Conservation (phyloP, 495 filamentous ascomycete species). For the Haplographium delicatum region DNA sequence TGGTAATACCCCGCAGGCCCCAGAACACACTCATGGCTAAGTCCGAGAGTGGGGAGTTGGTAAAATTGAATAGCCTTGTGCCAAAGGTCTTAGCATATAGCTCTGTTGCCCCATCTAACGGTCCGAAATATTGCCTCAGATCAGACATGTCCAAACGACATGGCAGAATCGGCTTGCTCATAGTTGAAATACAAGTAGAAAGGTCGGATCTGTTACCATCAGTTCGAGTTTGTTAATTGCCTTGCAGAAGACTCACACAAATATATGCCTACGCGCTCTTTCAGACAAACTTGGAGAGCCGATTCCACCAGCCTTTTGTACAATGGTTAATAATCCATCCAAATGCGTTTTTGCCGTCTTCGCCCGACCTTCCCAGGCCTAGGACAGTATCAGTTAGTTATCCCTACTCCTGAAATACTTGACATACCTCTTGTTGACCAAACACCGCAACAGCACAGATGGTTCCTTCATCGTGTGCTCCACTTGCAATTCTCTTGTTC, state of each 20-base stretch:
- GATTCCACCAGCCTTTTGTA: conserved; percentile 10
- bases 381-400: background rate
- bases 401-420: background rate
- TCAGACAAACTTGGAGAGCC: background rate
- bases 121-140: conserved; percentile 11
- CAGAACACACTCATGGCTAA: conserved; percentile 15
- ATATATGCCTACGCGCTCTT: conserved; percentile 11
- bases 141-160: conserved; percentile 3
- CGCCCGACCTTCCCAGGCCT: conserved; percentile 8
- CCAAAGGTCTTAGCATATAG: conserved; percentile 11
- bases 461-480: conserved; percentile 18
- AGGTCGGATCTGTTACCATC: too few species aligned
- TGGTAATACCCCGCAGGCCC: conserved; percentile 18
- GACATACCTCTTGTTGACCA: conserved; percentile 15
- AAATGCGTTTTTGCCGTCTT: conserved; percentile 8
- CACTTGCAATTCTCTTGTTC: conserved; percentile 14
- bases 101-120: conserved; percentile 2
- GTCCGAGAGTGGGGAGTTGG: conserved; percentile 3
- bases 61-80: conserved; percentile 15
- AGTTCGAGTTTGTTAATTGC: too few species aligned
- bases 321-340: conserved; percentile 10
- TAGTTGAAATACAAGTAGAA: conserved; percentile 1
- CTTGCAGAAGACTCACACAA: conserved; percentile 15
- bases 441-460: conserved; percentile 18
- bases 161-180: conserved; percentile 9